Evolutionary conservation across 345 rosid species (phyloP), one percentile per base, ranked within the genome.

Genomic region (Citrus trifoliata): DNA sequence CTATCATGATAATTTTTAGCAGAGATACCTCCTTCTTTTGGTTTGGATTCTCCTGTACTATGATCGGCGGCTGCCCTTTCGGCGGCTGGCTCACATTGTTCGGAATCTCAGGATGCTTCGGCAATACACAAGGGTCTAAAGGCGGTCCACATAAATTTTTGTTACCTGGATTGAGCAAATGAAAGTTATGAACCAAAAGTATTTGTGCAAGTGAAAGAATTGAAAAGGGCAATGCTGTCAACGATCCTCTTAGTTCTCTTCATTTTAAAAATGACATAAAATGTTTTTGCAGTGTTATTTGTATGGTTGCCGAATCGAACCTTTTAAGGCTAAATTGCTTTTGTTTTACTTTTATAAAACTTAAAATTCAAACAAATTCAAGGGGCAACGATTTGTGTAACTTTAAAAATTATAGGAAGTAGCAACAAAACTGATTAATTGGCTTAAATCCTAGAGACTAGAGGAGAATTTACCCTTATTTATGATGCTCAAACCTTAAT

Each of bases 71-170:
- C 67, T 27, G 40, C 37, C 37, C 37, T 33, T 33, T 61, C 65
- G 27, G 65, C 65, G 32, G 8, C 67, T 28, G 42, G 40, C 24
- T 65, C 42, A 18, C 42, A 2, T 66, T 66, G 24, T 33, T 35
- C 21, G 58, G 58, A 19, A 5, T 53, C 58, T 53, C 58, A 7
- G 22, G 58, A 8, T 35, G 27, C 2, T 10, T 66, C 4, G 70
- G 46, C 9, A 35, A 6, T 37, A 7, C 27, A 78, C 95, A 93
- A 21, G 84, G 63, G 2, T 71, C 78, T 46, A 93, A 73, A 65
- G 97, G 97, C 58, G 80, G 78, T 28, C 85, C 94, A 25, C 97
- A 91, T 19, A 91, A 83, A 30, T 78, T 80, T 72, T 80, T 88
- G 80, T 93, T 93, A 53, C 95, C 97, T 92, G 86, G 58, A 78